Percentiles rank a stretch among this genome's conserved stretches.
Conservation (phyloP, 208 protist genomes). For the Acanthamoeba sp. region DNA sequence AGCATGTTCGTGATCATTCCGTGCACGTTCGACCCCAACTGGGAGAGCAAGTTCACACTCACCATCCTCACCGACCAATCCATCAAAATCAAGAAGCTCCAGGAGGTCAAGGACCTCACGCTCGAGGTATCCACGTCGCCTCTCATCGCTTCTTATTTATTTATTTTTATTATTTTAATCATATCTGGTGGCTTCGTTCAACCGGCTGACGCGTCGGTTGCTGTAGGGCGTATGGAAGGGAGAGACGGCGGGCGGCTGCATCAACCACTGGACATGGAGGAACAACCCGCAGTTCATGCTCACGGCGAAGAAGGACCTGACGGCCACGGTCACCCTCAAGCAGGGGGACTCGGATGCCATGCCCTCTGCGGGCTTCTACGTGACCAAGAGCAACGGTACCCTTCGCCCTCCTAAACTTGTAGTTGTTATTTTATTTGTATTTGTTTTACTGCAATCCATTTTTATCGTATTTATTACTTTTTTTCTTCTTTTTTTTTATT, state of each 20-base stretch:
- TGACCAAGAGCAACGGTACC: conserved; percentile 57
- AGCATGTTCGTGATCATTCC: conserved; percentile 44
- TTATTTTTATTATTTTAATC: no score
- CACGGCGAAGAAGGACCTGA: conserved; percentile 30
- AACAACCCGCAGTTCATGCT: conserved; percentile 58
- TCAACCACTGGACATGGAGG: conserved; percentile 61
- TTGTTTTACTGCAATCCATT: not conserved
- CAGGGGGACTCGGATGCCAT: not conserved
- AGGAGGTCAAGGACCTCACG: conserved; percentile 52
- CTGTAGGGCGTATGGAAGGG: not conserved
- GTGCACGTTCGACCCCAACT: conserved; percentile 63
- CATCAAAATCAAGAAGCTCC: conserved; percentile 60
- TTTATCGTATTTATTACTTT: not conserved
- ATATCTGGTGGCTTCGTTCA: not conserved
- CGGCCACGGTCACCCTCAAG: conserved; percentile 37
- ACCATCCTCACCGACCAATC: conserved; percentile 42
- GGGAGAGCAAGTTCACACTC: conserved; percentile 57
- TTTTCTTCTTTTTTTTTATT: not conserved
- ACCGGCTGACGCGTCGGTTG: not conserved
- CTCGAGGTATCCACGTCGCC: not conserved
- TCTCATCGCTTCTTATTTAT: not conserved
- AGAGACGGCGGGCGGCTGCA: conserved; percentile 35
- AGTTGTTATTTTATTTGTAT: not conserved
- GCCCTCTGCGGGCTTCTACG: conserved; percentile 43
- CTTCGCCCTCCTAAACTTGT: not conserved